A percentile compares a stretch with the other conserved stretches of the same genome.
Conservation (phyloP, 2,329 filamentous ascomycete genomes). For the Sclerotinia sclerotiorum region DNA sequence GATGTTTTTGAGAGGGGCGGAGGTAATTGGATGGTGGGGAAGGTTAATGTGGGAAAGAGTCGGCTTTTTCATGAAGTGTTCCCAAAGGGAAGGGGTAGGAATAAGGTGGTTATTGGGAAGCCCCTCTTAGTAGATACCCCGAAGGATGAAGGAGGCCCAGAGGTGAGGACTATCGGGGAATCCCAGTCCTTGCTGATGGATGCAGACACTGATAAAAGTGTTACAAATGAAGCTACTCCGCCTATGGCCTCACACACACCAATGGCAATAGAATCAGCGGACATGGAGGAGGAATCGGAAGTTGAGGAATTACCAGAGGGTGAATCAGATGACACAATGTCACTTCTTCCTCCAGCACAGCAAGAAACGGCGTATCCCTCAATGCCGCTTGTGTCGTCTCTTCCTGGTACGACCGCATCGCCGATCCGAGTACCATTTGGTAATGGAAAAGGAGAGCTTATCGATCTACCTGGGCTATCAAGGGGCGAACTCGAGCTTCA, state of each 20-base stretch:
- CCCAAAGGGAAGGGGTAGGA: constrained; percentile 63
- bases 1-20: constrained; percentile 82
- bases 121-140: background rate
- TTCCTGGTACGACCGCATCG: constrained; percentile 91
- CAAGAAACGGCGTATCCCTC: constrained; percentile 72
- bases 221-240: background rate
- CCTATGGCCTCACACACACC: constrained; percentile 2
- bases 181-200: background rate
- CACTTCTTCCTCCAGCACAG: constrained; percentile 74
- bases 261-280: constrained; percentile 23
- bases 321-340: constrained; percentile 34
- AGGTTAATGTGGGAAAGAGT: constrained; percentile 96
- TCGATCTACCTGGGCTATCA: constrained; percentile 85
- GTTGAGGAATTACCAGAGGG: constrained; percentile 10
- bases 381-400: constrained; percentile 81
- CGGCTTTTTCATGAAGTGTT: constrained; percentile 85
- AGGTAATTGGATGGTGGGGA: constrained; percentile 95
- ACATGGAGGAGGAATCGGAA: constrained; percentile 22
- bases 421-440: constrained; percentile 93
- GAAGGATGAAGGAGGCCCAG: background rate
- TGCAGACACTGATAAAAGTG: background rate
- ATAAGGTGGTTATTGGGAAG: constrained; percentile 18
- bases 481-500: constrained; percentile 71
- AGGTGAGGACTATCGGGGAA: background rate
- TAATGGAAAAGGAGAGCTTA: constrained; percentile 80